Conservation (phyloP, 2,329 filamentous ascomycete genomes). For the Aspergillus pseudonomiae region DNA sequence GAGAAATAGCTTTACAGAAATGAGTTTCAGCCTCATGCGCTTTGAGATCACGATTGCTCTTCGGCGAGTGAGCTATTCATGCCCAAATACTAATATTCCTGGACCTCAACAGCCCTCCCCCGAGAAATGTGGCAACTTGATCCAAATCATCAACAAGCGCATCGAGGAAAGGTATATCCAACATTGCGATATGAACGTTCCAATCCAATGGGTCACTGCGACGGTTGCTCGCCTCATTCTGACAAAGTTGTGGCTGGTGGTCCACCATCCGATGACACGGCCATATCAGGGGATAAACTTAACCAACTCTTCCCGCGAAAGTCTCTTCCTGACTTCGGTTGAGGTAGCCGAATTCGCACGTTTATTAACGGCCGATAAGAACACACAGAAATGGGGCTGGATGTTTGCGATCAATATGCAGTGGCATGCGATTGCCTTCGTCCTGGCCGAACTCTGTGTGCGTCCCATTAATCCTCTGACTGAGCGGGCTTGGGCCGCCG, state of each 20-base stretch:
- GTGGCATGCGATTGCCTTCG: constrained; percentile 64
- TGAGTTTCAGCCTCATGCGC: constrained; percentile 55
- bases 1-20: constrained; percentile 57
- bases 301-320: constrained; percentile 65
- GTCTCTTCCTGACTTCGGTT: constrained; percentile 71
- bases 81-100: constrained; percentile 31
- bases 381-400: constrained; percentile 67
- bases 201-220: constrained; percentile 69
- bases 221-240: constrained; percentile 72
- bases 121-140: constrained; percentile 47
- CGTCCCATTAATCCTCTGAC: constrained; percentile 59
- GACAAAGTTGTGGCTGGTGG: constrained; percentile 75
- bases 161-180: constrained; percentile 59
- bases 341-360: constrained; percentile 74
- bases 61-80: constrained; percentile 42
- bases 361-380: constrained; percentile 65
- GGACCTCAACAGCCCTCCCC: constrained; percentile 22
- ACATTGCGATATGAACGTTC: constrained; percentile 54
- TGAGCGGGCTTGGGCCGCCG: constrained; percentile 63
- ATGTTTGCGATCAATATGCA: constrained; percentile 66
- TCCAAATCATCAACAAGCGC: constrained; percentile 57
- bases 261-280: constrained; percentile 73
- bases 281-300: constrained; percentile 58
- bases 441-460: constrained; percentile 60
- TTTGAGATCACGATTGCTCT: constrained; percentile 55